Base-by-base conservation (phyloP, 2,329 filamentous ascomycete genomes). In the Seiridium unicorne region DNA sequence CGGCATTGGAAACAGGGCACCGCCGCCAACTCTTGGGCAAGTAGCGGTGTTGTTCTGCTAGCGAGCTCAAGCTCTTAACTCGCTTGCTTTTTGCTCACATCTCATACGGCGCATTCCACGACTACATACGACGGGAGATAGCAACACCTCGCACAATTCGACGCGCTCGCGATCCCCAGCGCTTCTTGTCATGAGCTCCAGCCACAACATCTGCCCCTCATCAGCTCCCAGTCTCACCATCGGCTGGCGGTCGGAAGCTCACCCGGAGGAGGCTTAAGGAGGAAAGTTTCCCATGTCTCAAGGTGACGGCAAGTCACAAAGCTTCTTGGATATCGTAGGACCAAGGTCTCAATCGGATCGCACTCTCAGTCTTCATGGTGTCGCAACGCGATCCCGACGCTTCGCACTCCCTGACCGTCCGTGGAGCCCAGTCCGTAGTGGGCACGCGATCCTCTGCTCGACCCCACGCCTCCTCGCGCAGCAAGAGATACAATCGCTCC, bases 401-500 rank as follows among this genome's bases (percentile, higher is more conserved):
- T 61, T 75, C 78, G 58, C 61, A 62, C 69, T 81, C 85, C 68
- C 77, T 87, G 66, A 79, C 84, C 70, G 77, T 85, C 69, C 86
- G 87, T 70, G 82, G 82, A 66, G 74, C 85, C 72, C 76, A 85
- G 75, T 81, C 87, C 71, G 75, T 93, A 78, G 73, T 89, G 68
- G 84, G 89, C 61, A 88, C 86, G 64, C 86, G 88, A 70, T 82
- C 86, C 60, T 81, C 83, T 34, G 5, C 10, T 13, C 82, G 88
- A 64, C 74, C 75, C 44, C 69, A 72, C 64, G 70, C 64, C 57
- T 77, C 76, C 51, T 72, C 71, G 55, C 82, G 87, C 63, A 81
- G 81, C 69, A 90, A 91, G 74, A 88, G 92, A 67, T 91, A 93
- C 70, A 89, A 90, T 72, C 89, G 92, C 63, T 95, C 92, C 53